These are phyloP conservation scores for Byssothecium circinans DNA, from an alignment of 2,329 filamentous ascomycete genomes.

Conservation along the genomic window DNA sequence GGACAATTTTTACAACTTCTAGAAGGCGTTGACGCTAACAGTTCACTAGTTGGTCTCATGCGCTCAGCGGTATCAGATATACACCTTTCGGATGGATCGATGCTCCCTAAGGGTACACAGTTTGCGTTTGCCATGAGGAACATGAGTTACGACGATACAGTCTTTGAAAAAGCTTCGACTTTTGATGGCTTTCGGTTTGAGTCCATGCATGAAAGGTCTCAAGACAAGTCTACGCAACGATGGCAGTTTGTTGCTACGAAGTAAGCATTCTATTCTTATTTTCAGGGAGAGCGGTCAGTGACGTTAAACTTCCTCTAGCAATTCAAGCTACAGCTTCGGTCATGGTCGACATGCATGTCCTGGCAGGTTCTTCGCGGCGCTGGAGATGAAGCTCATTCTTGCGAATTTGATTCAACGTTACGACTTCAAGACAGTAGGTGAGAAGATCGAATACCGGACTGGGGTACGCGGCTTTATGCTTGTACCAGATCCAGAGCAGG, in stretches of 20 bases:
- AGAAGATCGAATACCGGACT: background rate
- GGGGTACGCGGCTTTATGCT: slow-evolving; percentile 1
- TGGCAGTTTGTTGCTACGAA: background rate
- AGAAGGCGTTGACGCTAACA: too few species aligned
- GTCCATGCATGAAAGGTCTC: background rate
- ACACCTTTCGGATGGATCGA: too few species aligned
- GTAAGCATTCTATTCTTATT: background rate
- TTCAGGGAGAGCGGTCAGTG: background rate
- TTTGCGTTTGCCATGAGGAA: too few species aligned
- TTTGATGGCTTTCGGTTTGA: background rate
- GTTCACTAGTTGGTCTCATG: too few species aligned
- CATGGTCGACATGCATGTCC: background rate
- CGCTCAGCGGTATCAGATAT: too few species aligned
- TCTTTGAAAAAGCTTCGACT: too few species aligned
- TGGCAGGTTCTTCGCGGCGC: background rate
- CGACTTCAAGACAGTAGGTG: background rate
- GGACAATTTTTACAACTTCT: too few species aligned
- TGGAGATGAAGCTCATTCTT: background rate
- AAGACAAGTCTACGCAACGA: slow-evolving; percentile 1
- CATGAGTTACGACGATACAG: too few species aligned
- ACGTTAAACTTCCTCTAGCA: background rate
- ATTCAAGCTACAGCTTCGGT: background rate
- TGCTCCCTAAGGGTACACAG: too few species aligned
- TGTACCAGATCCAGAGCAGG: background rate
- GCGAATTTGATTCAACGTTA: background rate